Evolutionary conservation across 441 rosid species (phyloP), one percentile per base, ranked within the genome.

Genomic region (Hura crepitans): DNA sequence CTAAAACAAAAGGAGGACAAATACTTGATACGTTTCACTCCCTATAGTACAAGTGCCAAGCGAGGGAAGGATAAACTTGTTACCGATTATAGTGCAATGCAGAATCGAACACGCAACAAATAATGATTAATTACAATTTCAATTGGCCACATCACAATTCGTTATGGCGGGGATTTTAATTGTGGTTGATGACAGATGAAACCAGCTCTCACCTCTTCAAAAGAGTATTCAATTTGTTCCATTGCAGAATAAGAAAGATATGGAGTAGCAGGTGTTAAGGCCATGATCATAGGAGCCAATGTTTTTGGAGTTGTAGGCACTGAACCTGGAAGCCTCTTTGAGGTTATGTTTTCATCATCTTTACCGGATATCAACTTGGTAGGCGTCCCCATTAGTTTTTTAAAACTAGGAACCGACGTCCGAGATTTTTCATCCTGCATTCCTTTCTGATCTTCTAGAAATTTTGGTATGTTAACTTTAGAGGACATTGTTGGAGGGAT

Each of bases 121-220:
- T 27, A 31, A n/a, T n/a, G n/a, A n/a, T n/a, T n/a, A n/a, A n/a
- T n/a, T n/a, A n/a, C 43, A 56, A 23, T 68, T 46, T 30, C 30
- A 57, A 57, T 68, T 45, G 55, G 39, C 20, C 27, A 12, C 22
- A 1, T 8, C n/a, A 43, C 7, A 2, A 43, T 27, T 35, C 37
- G n/a, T n/a, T n/a, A n/a, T n/a, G n/a, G n/a, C n/a, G n/a, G 23
- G 27, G 47, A 17, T 25, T 11, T 33, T 43, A 53, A 18, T 31
- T 63, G 64, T 61, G 53, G 37, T 37, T 65, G 49, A n/a, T 69
- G 74, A 70, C 66, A 35, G 18, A 72, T 6, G 37, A 83, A 81
- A 43, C 87, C 90, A 53, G 87, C 91, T 74, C 94, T 83, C 23
- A 77, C 62, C 80, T 92, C 94, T 80, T 90, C 94, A 62, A 89